Evolutionary conservation across 163 green algal species (phyloP).

Genomic region (Coccomyxa subellipsoidea): DNA sequence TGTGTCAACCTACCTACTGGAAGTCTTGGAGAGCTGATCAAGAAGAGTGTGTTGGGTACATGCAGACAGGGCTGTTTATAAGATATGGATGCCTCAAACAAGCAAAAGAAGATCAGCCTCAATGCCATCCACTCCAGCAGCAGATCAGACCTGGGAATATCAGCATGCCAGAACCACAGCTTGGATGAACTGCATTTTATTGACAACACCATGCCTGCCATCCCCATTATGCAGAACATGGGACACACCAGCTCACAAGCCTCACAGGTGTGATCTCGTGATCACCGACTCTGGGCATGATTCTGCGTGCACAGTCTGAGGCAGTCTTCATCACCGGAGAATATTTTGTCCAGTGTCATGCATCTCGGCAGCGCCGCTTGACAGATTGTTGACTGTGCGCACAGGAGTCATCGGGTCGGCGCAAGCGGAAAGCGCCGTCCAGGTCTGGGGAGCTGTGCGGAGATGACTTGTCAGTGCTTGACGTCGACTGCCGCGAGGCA

Average conservation of each 20-base stretch:
- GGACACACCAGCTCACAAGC: neutral
- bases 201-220: neutral
- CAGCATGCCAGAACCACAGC: neutral
- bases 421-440: neutral
- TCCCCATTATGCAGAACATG: neutral
- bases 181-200: neutral
- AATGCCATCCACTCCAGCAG: neutral
- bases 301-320: too few relatives aligned
- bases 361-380: too few relatives aligned
- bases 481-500: neutral
- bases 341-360: too few relatives aligned
- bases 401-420: neutral
- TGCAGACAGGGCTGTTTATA: too few relatives aligned
- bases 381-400: neutral
- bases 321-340: too few relatives aligned
- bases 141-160: neutral
- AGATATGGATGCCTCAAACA: neutral
- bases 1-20: too few relatives aligned
- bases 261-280: neutral
- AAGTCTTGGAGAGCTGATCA: too few relatives aligned
- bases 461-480: neutral
- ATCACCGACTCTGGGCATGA: too few relatives aligned
- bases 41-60: too few relatives aligned
- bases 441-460: neutral
- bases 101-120: neutral